These are phyloP conservation scores for Xylariaceae sp. DNA, from an alignment of 2,329 filamentous ascomycete species.

Conservation along the genomic window DNA sequence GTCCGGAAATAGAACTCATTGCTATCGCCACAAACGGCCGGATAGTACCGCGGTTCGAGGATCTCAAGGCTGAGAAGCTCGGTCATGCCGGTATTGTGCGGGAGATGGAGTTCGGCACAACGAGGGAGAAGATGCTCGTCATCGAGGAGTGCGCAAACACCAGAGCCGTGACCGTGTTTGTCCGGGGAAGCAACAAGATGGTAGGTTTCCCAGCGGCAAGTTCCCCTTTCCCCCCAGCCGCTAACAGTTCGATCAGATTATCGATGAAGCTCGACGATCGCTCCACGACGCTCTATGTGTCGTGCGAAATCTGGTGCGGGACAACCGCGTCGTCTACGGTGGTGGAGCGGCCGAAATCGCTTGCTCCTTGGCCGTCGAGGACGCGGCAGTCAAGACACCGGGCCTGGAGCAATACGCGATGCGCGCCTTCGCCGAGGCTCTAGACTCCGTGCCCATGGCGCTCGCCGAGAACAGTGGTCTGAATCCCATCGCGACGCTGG, in stretches of 20 bases:
- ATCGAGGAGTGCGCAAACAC: slow-evolving; percentile 99
- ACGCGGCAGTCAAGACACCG: slow-evolving; percentile 90
- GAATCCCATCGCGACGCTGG: slow-evolving; percentile 93
- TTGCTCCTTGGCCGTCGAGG: slow-evolving; percentile 93
- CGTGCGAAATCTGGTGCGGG: slow-evolving; percentile 91
- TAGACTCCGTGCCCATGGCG: slow-evolving; percentile 93
- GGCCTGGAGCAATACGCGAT: slow-evolving; percentile 99
- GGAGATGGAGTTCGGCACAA: slow-evolving; percentile 96
- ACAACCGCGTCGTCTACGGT: slow-evolving; percentile 97
- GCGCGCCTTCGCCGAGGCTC: slow-evolving; percentile 94
- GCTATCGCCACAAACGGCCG: slow-evolving; percentile 97
- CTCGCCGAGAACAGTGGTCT: slow-evolving; percentile 96
- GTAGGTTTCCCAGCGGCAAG: slow-evolving; percentile 50
- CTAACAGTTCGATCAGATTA: slow-evolving; percentile 66
- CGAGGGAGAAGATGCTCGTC: slow-evolving; percentile 98
- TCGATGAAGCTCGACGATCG: slow-evolving; percentile 97
- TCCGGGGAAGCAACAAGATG: slow-evolving; percentile 99
- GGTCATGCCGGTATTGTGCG: slow-evolving; percentile 86
- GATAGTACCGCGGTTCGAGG: slow-evolving; percentile 96
- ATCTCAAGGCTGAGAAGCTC: slow-evolving; percentile 87
- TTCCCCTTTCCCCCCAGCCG: background rate
- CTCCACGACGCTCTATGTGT: slow-evolving; percentile 97
- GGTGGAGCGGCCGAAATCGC: slow-evolving; percentile 97
- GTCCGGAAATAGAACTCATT: slow-evolving; percentile 96
- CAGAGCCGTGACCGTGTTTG: slow-evolving; percentile 92